phyloP scores from a whole-genome alignment of 805 yeast genomes.

The Yamadazyma paraphyllophila region DNA sequence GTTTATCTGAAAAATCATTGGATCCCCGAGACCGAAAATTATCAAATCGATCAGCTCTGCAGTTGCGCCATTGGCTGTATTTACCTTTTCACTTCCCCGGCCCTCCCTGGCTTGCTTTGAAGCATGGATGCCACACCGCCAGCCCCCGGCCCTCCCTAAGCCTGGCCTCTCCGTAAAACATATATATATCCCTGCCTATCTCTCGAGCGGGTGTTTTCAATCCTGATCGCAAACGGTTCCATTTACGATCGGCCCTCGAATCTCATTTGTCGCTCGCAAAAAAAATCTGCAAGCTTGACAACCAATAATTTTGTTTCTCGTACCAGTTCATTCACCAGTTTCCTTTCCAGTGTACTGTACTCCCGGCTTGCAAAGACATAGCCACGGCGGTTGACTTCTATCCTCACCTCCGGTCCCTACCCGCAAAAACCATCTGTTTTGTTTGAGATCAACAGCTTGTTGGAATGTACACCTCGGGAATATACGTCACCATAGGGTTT shows the following conservation, averaged over 20 bases:
- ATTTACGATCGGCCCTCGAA: slow-evolving; percentile 8
- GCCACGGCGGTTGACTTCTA: background rate
- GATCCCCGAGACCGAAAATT: slow-evolving; percentile 1
- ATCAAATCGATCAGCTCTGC: slow-evolving; percentile 8
- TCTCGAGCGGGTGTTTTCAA: too few relatives aligned
- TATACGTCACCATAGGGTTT: slow-evolving; percentile 16
- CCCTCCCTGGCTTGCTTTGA: background rate
- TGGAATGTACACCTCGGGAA: slow-evolving; percentile 18
- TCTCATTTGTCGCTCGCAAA: slow-evolving; percentile 1
- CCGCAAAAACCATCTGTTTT: too few relatives aligned
- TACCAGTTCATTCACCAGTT: background rate
- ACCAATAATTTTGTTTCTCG: slow-evolving; percentile 2
- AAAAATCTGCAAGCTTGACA: slow-evolving; percentile 3
- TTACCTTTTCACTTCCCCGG: background rate
- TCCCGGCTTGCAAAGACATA: background rate
- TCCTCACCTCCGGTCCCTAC: too few relatives aligned
- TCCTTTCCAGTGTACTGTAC: too few relatives aligned
- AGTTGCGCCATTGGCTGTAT: slow-evolving; percentile 1
- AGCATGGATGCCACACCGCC: too few relatives aligned
- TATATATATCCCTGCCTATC: too few relatives aligned
- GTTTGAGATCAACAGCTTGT: background rate
- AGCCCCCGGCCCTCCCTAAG: too few relatives aligned
- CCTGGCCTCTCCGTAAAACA: too few relatives aligned
- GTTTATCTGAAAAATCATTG: slow-evolving; percentile 10
- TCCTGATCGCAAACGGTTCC: background rate